These are phyloP conservation scores for Prinsepia uniflora DNA, from an alignment of 306 rosid genomes.

Conservation along the genomic window DNA sequence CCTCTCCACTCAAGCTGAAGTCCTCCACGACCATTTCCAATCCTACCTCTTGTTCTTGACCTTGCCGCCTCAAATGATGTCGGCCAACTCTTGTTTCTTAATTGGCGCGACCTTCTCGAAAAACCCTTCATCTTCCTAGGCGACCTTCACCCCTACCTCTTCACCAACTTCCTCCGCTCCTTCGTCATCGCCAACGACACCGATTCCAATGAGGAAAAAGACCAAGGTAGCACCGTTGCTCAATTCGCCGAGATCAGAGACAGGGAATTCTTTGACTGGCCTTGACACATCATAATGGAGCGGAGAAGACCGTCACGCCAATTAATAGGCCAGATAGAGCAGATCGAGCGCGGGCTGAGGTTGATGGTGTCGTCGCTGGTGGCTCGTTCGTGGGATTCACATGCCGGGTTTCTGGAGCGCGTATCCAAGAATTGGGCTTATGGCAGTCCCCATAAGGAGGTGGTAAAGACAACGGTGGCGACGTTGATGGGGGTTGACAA, in stretches of 20 bases:
- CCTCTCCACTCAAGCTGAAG: constrained; percentile 38
- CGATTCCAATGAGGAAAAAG: constrained; percentile 16
- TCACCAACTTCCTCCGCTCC: too few species aligned
- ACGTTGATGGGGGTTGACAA: too few species aligned
- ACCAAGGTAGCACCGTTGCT: background rate
- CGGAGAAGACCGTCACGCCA: constrained; percentile 42
- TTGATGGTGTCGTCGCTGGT: constrained; percentile 51
- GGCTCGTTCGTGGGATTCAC: constrained; percentile 38
- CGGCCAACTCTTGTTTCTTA: constrained; percentile 47
- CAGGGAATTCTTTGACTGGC: constrained; percentile 17
- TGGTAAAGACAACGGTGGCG: too few species aligned
- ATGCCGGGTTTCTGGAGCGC: too few species aligned
- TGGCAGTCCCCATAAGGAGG: too few species aligned
- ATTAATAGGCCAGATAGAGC: constrained; percentile 38
- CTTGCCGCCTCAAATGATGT: constrained; percentile 44
- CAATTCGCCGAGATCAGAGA: background rate
- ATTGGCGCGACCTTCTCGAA: constrained; percentile 63
- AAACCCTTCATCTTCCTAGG: constrained; percentile 77
- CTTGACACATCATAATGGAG: constrained; percentile 54
- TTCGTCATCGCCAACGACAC: constrained; percentile 27
- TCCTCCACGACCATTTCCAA: constrained; percentile 64
- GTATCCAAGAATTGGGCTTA: too few species aligned
- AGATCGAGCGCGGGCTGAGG: constrained; percentile 55
- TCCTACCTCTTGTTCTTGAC: constrained; percentile 68
- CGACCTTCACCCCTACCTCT: too few species aligned